Conservation (phyloP, 2,329 filamentous ascomycete genomes). For the Pseudogymnoascus sp. region DNA sequence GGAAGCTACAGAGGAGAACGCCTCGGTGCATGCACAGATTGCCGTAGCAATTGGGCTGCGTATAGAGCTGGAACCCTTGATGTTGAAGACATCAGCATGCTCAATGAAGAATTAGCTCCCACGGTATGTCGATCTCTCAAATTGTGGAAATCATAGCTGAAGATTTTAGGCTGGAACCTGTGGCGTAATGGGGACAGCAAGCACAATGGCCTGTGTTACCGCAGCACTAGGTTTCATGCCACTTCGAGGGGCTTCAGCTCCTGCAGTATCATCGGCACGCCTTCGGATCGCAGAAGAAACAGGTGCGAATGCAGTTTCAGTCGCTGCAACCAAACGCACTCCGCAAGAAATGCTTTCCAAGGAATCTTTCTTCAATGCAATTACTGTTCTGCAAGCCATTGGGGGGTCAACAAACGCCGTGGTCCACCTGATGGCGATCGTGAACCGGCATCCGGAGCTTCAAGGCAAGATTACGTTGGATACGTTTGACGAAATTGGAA, state of each 20-base stretch:
- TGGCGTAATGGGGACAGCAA: constrained; percentile 51
- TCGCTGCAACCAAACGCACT: constrained; percentile 31
- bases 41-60: constrained; percentile 64
- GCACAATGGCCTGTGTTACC: constrained; percentile 48
- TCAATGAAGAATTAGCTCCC: constrained; percentile 67
- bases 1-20: constrained; percentile 56
- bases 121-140: constrained; percentile 40
- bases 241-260: constrained; percentile 42
- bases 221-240: constrained; percentile 47
- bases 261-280: constrained; percentile 44
- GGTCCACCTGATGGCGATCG: constrained; percentile 37
- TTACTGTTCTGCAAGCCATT: constrained; percentile 37
- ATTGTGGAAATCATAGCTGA: neutral
- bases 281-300: constrained; percentile 47
- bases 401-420: constrained; percentile 38
- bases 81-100: constrained; percentile 60
- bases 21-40: constrained; percentile 69
- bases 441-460: constrained; percentile 42
- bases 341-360: constrained; percentile 39
- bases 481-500: constrained; percentile 41
- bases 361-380: constrained; percentile 42
- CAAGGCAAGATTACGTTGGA: constrained; percentile 38
- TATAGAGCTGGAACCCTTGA: constrained; percentile 60
- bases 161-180: constrained; percentile 36
- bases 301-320: constrained; percentile 40